These are phyloP conservation scores for Yamadazyma endophytica DNA, from an alignment of 805 yeast species.

Conservation along the genomic window DNA sequence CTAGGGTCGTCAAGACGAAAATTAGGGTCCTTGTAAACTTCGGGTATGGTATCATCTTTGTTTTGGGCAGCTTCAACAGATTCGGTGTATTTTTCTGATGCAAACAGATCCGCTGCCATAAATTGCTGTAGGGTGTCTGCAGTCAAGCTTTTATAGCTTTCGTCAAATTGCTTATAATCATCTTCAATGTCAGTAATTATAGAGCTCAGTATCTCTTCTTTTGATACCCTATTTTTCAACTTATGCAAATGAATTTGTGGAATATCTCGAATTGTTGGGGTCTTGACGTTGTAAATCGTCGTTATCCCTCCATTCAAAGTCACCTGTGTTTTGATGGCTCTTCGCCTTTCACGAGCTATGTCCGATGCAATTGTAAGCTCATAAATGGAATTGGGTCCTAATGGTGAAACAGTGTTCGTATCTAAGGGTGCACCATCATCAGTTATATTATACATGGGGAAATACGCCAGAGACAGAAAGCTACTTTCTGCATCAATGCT, in stretches of 20 bases:
- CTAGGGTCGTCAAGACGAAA: constrained; percentile 89
- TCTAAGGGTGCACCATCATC: constrained; percentile 11
- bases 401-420: constrained; percentile 38
- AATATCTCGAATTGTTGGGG: constrained; percentile 79
- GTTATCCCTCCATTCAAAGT: constrained; percentile 42
- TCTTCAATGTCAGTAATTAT: constrained; percentile 16
- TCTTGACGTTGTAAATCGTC: constrained; percentile 40
- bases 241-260: constrained; percentile 65
- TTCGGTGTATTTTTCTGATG: background rate
- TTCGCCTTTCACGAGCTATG: constrained; percentile 30
- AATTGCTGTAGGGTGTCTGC: constrained; percentile 32
- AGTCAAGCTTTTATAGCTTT: constrained; percentile 33
- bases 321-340: constrained; percentile 30
- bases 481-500: constrained; percentile 30
- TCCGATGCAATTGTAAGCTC: constrained; percentile 67
- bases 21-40: constrained; percentile 58
- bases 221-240: constrained; percentile 20
- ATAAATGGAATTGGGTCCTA: constrained; percentile 73
- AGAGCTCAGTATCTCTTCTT: constrained; percentile 15
- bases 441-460: constrained; percentile 15
- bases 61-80: constrained; percentile 1
- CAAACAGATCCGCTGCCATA: constrained; percentile 14
- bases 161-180: constrained; percentile 34
- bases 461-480: constrained; percentile 23
- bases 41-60: constrained; percentile 46